Base-by-base conservation (phyloP, 2,329 filamentous ascomycete genomes). In the Graphilbum sp. region DNA sequence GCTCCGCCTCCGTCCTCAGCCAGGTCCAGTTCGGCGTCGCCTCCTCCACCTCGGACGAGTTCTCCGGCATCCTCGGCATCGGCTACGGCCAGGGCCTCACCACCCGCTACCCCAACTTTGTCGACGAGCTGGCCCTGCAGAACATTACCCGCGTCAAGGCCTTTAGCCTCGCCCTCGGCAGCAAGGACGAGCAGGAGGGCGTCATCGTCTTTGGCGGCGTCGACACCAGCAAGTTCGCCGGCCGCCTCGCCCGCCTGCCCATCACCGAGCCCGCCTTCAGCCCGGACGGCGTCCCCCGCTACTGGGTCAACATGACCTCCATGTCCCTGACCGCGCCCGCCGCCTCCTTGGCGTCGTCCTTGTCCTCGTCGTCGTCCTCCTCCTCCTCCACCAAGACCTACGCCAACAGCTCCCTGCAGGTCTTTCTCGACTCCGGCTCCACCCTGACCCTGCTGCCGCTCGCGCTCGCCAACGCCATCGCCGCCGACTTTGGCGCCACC, bases 361-460 rank as follows among this genome's bases (percentile, higher is more conserved):
- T n/a, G n/a, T 15, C 18, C 11, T 12, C 32, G 18, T 20, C 33
- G 18, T 24, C 21, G 53, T 4, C 20, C 36, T 1, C 23, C 15
- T 10, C 54, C 20, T 35, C 32, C 9, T 5, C 49, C 34, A 49
- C 45, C 24, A 53, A 50, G 32, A 47, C 48, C 41, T 64, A 64
- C 45, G 37, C 49, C 30, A 54, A 54, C 48, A 57, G 57, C 33
- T 47, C 46, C 15, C 57, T 64, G 46, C 62, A 72, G 12, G 76
- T 79, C 11, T 73, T 84, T 38, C 64, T 84, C 32, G 79, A 85
- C 56, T 79, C 73, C 20, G 79, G 79, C 7, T 75, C 74, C 19
- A 81, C 75, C 13, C 61, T 82, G 48, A 78, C 71, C 36, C 69
- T 82, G 39, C 61, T 85, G 2, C 79, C 79, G 1, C 57, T 68